Evolutionary conservation across 495 filamentous ascomycete species (phyloP), one percentile per base, ranked within the genome.

Genomic region (Aspergillus incahuasiensis): DNA sequence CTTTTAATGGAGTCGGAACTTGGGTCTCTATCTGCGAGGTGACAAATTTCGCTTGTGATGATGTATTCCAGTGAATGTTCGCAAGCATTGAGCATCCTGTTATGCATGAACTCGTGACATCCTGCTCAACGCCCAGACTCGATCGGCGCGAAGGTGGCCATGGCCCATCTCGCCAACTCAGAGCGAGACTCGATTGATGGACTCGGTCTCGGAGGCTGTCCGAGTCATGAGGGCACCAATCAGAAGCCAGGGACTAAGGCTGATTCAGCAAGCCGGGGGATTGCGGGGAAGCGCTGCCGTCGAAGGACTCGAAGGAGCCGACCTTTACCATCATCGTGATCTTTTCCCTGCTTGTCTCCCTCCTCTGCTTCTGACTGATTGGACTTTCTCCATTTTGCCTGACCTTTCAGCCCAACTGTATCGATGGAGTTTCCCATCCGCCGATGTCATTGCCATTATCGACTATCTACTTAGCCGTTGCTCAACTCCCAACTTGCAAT

Each of bases 401-500:
- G 15, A 40, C 5, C 3, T 18, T 16, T 40, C n/a, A 18, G 38
- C 18, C 3, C 38, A 40, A 18, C 32, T 40, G n/a, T 40, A 16
- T 40, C n/a, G 38, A 40, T 40, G 38, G 38, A 8, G 16, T 16
- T 40, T n/a, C 20, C 28, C 19, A 40, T n/a, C 18, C 38, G 24
- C 22, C 21, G 49, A 52, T 52, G 49, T 52, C 15, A 28, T 25
- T 20, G 34, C 35, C 7, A 25, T 28, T 35, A 19, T 20, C 48
- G 20, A 40, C n/a, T 25, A 19, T 40, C 16, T 20, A 16, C 21
- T 38, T 9, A 35, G 32, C 32, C 6, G 32, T 7, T 38, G 52
- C 48, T 53, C 44, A 40, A 38, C 48, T 20, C 42, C 46, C 61
- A 46, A 28, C 48, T 47, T 60, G 62, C 51, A 58, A 72, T 72